Percentiles rank a stretch among this genome's conserved stretches.
phyloP scores from a whole-genome alignment of 331 rosid species.

The Rosa hybrid region DNA sequence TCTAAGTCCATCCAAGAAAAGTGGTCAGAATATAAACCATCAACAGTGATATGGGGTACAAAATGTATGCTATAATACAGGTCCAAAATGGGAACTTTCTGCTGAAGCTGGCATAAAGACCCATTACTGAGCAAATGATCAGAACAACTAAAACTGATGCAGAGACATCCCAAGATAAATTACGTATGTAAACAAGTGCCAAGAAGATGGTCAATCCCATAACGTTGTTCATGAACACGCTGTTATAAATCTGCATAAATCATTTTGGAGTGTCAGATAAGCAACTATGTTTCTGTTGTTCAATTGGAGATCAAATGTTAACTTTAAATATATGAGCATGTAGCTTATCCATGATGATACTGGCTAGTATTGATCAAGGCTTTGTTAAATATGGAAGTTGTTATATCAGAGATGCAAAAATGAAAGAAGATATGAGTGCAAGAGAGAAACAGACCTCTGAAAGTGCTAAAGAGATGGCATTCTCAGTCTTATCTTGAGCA shows the following conservation, averaged over 20 bases:
- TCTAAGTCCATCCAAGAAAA: constrained; percentile 37
- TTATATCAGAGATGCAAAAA: not conserved
- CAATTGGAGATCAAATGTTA: not conserved
- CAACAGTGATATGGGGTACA: constrained; percentile 38
- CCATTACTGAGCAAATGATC: constrained; percentile 26
- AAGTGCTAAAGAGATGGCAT: constrained; percentile 37
- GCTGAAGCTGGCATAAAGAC: constrained; percentile 25
- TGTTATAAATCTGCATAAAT: constrained; percentile 38
- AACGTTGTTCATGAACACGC: constrained; percentile 40
- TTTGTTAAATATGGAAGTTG: not conserved
- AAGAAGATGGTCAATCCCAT: constrained; percentile 34
- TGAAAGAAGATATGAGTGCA: not conserved
- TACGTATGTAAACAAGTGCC: constrained; percentile 36
- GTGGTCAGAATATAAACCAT: constrained; percentile 31
- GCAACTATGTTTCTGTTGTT: not conserved
- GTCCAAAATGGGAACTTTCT: constrained; percentile 44
- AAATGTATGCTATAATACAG: constrained; percentile 21
- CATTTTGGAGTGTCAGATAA: not conserved
- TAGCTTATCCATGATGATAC: not conserved
- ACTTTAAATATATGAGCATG: not conserved
- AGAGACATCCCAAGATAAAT: constrained; percentile 35
- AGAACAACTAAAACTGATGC: constrained; percentile 36
- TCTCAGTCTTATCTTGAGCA: constrained; percentile 33
- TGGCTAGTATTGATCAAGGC: not conserved
- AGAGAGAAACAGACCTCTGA: constrained; percentile 39